Evolutionary conservation across 2,329 filamentous ascomycete genomes (phyloP).

Genomic region (Penicillium hesseltinei): DNA sequence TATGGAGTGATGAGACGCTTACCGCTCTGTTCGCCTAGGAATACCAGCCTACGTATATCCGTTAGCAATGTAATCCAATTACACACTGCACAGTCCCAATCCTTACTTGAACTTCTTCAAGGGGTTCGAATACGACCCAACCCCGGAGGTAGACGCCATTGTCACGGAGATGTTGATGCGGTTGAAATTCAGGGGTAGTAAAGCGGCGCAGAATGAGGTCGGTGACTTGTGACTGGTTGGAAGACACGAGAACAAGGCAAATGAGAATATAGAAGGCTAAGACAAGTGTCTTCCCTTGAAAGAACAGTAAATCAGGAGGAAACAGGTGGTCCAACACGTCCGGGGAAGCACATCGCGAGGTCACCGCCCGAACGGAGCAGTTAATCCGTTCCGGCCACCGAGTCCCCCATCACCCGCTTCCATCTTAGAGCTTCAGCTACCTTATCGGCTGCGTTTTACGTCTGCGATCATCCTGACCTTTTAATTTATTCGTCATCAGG

Average conservation of each 20-base stretch:
- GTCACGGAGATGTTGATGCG: slow-evolving; percentile 38
- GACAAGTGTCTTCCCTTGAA: neutral
- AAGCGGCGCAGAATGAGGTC: slow-evolving; percentile 1
- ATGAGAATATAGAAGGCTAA: slow-evolving; percentile 3
- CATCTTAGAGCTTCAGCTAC: slow-evolving; percentile 18
- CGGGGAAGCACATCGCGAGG: slow-evolving; percentile 26
- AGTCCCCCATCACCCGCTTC: slow-evolving; percentile 20
- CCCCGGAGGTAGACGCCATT: slow-evolving; percentile 72
- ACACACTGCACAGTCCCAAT: too few species aligned
- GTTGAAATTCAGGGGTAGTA: slow-evolving; percentile 34
- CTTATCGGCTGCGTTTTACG: slow-evolving; percentile 18
- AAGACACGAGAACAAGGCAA: neutral
- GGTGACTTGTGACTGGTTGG: slow-evolving; percentile 1
- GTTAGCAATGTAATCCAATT: slow-evolving; percentile 25
- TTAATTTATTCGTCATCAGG: slow-evolving; percentile 24
- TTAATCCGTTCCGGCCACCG: slow-evolving; percentile 35
- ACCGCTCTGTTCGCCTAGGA: slow-evolving; percentile 98
- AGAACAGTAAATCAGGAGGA: slow-evolving; percentile 1
- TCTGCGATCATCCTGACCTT: slow-evolving; percentile 16
- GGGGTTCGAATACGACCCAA: slow-evolving; percentile 94
- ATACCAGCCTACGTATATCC: slow-evolving; percentile 71
- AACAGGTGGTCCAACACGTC: slow-evolving; percentile 15
- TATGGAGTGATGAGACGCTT: slow-evolving; percentile 35
- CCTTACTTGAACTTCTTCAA: slow-evolving; percentile 99
- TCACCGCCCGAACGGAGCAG: slow-evolving; percentile 25